phyloP scores from a whole-genome alignment of 2,329 filamentous ascomycete genomes.

The Claviceps citrina region DNA sequence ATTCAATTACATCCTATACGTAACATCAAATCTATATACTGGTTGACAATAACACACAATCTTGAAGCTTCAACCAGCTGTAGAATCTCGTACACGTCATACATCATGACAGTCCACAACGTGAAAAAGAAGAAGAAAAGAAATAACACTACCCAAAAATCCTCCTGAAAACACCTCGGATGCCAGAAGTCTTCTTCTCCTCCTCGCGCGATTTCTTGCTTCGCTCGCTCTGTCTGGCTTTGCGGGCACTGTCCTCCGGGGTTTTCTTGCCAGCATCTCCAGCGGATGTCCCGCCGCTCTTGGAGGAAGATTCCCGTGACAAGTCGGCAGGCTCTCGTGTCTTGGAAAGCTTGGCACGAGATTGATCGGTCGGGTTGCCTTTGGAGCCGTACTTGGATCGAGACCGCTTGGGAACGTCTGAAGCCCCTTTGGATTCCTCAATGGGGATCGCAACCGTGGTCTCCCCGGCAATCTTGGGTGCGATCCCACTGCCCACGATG shows the following conservation, averaged over 20 bases:
- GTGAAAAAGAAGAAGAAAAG: background rate
- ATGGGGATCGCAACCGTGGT: conserved; percentile 4
- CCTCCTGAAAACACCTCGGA: conserved; percentile 23
- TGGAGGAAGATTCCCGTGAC: background rate
- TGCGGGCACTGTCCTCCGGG: conserved; percentile 19
- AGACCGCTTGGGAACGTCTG: conserved; percentile 18
- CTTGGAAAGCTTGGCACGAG: conserved; percentile 12
- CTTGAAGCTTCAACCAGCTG: background rate
- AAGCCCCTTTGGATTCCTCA: conserved; percentile 1
- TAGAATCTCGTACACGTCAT: conserved; percentile 6
- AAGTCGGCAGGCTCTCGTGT: conserved; percentile 7
- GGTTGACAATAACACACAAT: conserved; percentile 7
- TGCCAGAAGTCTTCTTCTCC: conserved; percentile 17
- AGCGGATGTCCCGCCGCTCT: conserved; percentile 4
- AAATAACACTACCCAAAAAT: conserved; percentile 14
- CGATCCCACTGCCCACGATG: conserved; percentile 12
- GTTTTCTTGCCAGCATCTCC: background rate
- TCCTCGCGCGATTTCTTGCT: conserved; percentile 17
- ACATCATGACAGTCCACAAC: conserved; percentile 5
- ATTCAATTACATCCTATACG: background rate
- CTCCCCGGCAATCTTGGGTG: conserved; percentile 12
- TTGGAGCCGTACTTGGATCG: conserved; percentile 15
- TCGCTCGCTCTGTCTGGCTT: conserved; percentile 20
- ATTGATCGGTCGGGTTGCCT: conserved; percentile 16
- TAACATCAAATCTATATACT: conserved; percentile 2